Evolutionary conservation across 2,329 filamentous ascomycete species (phyloP).

Genomic region (Ophiostoma himal-ulmi): DNA sequence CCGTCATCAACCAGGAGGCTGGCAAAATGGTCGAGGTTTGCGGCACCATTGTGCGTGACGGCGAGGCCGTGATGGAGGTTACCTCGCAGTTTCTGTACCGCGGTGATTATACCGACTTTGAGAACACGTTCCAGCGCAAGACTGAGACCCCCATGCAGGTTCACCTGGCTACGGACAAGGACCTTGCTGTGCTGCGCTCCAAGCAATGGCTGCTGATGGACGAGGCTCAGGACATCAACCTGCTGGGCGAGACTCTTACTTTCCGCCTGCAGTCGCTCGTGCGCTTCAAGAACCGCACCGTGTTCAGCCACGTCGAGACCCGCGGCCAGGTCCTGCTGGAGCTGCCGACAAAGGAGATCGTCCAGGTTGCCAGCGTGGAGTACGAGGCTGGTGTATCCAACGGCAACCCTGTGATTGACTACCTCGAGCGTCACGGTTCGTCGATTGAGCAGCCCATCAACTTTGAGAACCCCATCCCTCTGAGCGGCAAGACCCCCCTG

Average conservation of each 20-base stretch:
- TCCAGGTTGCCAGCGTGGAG: slow-evolving; percentile 94
- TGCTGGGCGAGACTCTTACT: slow-evolving; percentile 86
- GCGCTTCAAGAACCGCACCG: slow-evolving; percentile 88
- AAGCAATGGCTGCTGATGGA: slow-evolving; percentile 98
- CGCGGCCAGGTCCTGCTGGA: slow-evolving; percentile 88
- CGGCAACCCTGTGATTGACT: slow-evolving; percentile 95
- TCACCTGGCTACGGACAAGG: slow-evolving; percentile 78
- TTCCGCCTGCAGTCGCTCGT: slow-evolving; percentile 93
- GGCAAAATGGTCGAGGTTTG: slow-evolving; percentile 99
- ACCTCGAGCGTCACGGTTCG: slow-evolving; percentile 83
- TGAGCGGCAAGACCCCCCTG: slow-evolving; percentile 86
- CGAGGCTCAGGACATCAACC: slow-evolving; percentile 63
- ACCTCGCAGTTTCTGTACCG: slow-evolving; percentile 98
- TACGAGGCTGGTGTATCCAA: slow-evolving; percentile 88
- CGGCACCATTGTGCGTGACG: slow-evolving; percentile 83
- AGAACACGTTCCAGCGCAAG: slow-evolving; percentile 99
- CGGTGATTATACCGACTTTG: slow-evolving; percentile 83
- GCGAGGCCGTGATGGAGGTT: slow-evolving; percentile 90
- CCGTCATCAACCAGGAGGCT: slow-evolving; percentile 94
- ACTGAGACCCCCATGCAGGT: slow-evolving; percentile 92
- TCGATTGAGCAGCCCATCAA: slow-evolving; percentile 93
- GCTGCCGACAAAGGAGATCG: slow-evolving; percentile 91
- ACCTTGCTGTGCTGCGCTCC: slow-evolving; percentile 86
- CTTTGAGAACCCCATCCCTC: slow-evolving; percentile 94
- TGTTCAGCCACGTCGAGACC: slow-evolving; percentile 89